Evolutionary conservation across 2,329 filamentous ascomycete species (phyloP).

Genomic region (Calonectria ilicicola): DNA sequence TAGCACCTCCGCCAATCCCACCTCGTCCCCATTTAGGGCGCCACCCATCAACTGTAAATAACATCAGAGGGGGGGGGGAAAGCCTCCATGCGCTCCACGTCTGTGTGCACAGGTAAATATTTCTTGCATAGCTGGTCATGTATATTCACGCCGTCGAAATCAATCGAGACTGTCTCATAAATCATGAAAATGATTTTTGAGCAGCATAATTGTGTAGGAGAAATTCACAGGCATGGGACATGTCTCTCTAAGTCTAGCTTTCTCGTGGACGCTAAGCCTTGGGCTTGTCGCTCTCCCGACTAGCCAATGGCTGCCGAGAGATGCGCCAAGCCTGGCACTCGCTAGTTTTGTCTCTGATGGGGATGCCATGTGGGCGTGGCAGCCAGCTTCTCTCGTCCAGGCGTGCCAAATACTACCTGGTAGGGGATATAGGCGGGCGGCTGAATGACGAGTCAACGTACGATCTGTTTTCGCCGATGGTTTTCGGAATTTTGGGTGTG

Average conservation of each 20-base stretch:
- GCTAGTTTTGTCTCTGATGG: constrained; percentile 38
- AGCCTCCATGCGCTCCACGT: not conserved
- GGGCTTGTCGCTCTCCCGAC: constrained; percentile 8
- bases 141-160: not conserved
- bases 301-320: constrained; percentile 30
- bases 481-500: not conserved
- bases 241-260: constrained; percentile 16
- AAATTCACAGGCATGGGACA: not conserved
- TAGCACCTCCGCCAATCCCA: constrained; percentile 32
- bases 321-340: constrained; percentile 14
- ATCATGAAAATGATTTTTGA: not conserved
- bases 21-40: constrained; percentile 26
- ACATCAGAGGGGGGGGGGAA: not conserved
- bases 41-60: constrained; percentile 24
- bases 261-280: constrained; percentile 33
- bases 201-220: not conserved
- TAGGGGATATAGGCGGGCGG: not conserved
- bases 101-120: not conserved
- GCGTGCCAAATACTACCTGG: not conserved
- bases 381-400: not conserved
- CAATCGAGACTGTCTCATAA: not conserved
- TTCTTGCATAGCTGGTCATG: not conserved
- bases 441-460: not conserved
- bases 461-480: not conserved
- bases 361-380: constrained; percentile 13